phyloP scores from a whole-genome alignment of 2,329 filamentous ascomycete species.

The Monosporascus cannonballus region DNA sequence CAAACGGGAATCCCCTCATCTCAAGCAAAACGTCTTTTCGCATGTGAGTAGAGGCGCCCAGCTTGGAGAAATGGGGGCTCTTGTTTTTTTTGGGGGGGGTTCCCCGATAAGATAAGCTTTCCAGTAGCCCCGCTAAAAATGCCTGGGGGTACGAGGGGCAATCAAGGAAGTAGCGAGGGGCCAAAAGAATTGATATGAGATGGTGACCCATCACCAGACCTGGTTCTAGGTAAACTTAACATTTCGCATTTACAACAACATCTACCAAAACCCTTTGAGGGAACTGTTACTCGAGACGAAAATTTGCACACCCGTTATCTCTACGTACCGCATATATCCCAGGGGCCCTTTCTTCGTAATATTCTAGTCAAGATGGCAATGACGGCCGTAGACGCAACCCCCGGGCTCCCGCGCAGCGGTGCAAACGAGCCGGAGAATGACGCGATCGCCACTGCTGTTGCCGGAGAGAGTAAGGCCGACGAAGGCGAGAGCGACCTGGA shows the following conservation, averaged over 20 bases:
- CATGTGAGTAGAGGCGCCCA: too few species aligned
- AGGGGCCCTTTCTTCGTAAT: too few species aligned
- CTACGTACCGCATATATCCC: too few species aligned
- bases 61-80: too few species aligned
- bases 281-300: too few species aligned
- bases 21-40: too few species aligned
- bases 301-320: too few species aligned
- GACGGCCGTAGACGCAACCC: conserved; percentile 35
- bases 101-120: conserved; percentile 7
- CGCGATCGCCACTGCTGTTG: conserved; percentile 17
- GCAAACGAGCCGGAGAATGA: conserved; percentile 22
- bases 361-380: conserved; percentile 14
- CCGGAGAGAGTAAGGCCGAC: conserved; percentile 22
- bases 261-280: too few species aligned
- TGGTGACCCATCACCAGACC: neutral
- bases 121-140: neutral
- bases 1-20: too few species aligned
- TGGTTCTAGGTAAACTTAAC: too few species aligned
- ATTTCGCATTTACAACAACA: too few species aligned
- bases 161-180: neutral
- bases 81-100: too few species aligned
- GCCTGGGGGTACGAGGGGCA: neutral
- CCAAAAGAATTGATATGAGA: neutral
- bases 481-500: conserved; percentile 33
- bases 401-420: conserved; percentile 10